These are phyloP conservation scores for Coemansia biformis DNA, from an alignment of 192 early-diverging fungal species.

Conservation along the genomic window DNA sequence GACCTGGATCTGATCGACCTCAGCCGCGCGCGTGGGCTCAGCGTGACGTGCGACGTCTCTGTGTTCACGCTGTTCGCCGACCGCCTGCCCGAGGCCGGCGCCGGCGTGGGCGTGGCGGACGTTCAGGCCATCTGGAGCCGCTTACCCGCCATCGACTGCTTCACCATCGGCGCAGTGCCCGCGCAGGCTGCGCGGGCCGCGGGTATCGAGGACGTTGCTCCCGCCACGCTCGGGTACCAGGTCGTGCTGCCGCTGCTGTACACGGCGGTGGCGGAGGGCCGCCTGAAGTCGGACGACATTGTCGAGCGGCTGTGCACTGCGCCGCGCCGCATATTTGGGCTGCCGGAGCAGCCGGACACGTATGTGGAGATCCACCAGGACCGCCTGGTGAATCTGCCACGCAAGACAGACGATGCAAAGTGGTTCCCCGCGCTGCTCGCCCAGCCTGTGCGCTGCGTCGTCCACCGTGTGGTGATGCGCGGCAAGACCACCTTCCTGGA, in stretches of 20 bases:
- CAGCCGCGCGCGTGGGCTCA: slow-evolving; percentile 77
- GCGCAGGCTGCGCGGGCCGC: slow-evolving; percentile 50
- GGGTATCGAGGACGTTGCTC: slow-evolving; percentile 5
- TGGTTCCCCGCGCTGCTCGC: slow-evolving; percentile 53
- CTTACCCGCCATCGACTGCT: slow-evolving; percentile 81
- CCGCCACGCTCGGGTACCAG: slow-evolving; percentile 37
- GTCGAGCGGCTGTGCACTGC: slow-evolving; percentile 70
- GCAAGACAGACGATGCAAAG: slow-evolving; percentile 22
- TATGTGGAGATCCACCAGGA: slow-evolving; percentile 93
- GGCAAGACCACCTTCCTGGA: slow-evolving; percentile 85
- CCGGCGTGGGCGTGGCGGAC: slow-evolving; percentile 27
- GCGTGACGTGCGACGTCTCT: slow-evolving; percentile 91
- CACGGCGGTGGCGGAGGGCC: slow-evolving; percentile 74
- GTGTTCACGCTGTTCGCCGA: slow-evolving; percentile 74
- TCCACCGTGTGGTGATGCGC: slow-evolving; percentile 86
- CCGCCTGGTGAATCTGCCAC: slow-evolving; percentile 53
- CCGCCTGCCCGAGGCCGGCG: slow-evolving; percentile 19
- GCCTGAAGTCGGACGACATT: slow-evolving; percentile 74
- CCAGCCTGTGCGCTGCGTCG: slow-evolving; percentile 59
- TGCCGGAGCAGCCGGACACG: slow-evolving; percentile 90
- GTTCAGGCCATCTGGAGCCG: slow-evolving; percentile 79
- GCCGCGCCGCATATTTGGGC: slow-evolving; percentile 83
- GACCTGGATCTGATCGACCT: slow-evolving; percentile 84
- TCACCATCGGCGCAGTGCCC: slow-evolving; percentile 75
- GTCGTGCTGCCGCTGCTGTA: slow-evolving; percentile 61